These are phyloP conservation scores for Teratosphaeria viscida DNA, from an alignment of 2,329 filamentous ascomycete species.

Conservation along the genomic window DNA sequence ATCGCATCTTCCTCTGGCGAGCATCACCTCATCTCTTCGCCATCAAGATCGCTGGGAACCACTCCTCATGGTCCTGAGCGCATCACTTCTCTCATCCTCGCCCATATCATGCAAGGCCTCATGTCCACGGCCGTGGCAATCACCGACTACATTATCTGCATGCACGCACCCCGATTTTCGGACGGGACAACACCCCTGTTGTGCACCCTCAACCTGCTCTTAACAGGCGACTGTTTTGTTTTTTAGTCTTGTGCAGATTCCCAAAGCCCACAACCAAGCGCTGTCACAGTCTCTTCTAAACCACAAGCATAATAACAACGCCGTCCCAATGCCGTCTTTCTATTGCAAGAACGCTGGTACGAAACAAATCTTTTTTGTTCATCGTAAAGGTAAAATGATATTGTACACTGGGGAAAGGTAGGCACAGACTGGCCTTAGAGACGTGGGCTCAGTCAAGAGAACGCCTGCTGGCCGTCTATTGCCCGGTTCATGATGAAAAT, in stretches of 20 bases:
- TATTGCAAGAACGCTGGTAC: conserved; percentile 3
- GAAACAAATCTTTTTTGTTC: conserved; percentile 1
- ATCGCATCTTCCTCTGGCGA: background rate
- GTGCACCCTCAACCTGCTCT: background rate
- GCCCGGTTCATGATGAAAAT: background rate
- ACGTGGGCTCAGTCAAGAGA: conserved; percentile 27
- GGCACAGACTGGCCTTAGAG: background rate
- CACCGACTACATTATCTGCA: background rate
- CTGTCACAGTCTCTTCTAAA: background rate
- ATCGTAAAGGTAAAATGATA: conserved; percentile 1
- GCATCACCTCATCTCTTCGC: background rate
- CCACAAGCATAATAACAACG: background rate
- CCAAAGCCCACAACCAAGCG: background rate
- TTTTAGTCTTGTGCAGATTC: background rate
- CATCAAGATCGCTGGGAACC: background rate
- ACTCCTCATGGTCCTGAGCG: background rate
- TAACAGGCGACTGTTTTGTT: background rate
- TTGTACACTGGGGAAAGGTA: conserved; percentile 2
- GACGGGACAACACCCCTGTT: background rate
- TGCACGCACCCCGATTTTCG: background rate
- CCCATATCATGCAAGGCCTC: background rate
- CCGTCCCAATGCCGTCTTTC: conserved; percentile 2
- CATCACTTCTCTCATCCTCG: background rate
- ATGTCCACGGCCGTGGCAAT: background rate
- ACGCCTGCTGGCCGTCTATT: conserved; percentile 10